These are phyloP conservation scores for Nicotiana otophora DNA, from an alignment of 257 asterid genomes.

Conservation along the genomic window DNA sequence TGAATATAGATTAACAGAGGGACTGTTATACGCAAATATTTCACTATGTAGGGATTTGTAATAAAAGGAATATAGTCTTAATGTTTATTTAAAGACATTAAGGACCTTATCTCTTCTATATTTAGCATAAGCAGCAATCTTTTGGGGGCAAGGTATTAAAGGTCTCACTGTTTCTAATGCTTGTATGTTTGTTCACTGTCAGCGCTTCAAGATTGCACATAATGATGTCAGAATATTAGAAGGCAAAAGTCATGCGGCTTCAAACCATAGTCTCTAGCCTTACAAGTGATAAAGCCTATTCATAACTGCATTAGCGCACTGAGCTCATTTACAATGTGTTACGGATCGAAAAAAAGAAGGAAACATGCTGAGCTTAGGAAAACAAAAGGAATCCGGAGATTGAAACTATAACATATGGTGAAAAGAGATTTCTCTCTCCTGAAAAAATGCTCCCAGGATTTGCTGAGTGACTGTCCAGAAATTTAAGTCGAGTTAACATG, in stretches of 20 bases:
- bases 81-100: not conserved
- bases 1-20: not conserved
- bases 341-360: not conserved
- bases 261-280: not conserved
- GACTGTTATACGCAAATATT: not conserved
- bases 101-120: not conserved
- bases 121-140: slow-evolving; percentile 2
- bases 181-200: not conserved
- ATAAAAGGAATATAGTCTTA: not conserved
- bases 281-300: not conserved
- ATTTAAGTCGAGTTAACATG: no score
- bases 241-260: not conserved
- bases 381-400: not conserved
- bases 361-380: not conserved
- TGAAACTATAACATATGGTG: not conserved
- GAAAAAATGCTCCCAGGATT: no score
- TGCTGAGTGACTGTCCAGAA: no score
- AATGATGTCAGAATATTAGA: not conserved
- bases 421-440: no score
- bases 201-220: not conserved
- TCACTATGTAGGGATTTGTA: not conserved
- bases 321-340: not conserved
- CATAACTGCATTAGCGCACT: not conserved
- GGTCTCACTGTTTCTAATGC: not conserved
- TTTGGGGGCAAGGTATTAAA: not conserved